Evolutionary conservation across 108 stramenopile genomes (phyloP).

Genomic region (Aurantiochytrium sp.): DNA sequence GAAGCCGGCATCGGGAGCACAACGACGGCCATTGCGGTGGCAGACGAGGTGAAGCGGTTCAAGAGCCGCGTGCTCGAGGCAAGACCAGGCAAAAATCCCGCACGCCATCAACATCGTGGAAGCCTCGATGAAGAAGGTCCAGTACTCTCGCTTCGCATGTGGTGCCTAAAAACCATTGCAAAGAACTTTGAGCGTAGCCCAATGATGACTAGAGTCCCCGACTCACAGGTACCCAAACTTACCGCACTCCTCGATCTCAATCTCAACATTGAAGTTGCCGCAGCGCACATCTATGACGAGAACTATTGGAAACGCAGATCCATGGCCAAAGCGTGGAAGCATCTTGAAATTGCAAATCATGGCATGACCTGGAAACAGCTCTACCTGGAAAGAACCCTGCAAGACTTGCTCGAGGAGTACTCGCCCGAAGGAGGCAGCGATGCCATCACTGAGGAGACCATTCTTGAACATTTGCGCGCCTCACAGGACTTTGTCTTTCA

Average conservation of each 20-base stretch:
- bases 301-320: constrained; percentile 55
- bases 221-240: neutral
- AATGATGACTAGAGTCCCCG: neutral
- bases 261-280: constrained; percentile 24
- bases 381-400: constrained; percentile 42
- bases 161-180: neutral
- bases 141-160: neutral
- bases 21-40: constrained; percentile 7
- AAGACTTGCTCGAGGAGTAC: constrained; percentile 33
- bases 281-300: constrained; percentile 50
- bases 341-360: constrained; percentile 50
- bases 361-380: constrained; percentile 63
- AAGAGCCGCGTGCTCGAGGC: neutral
- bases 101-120: neutral
- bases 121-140: neutral
- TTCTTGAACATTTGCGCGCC: constrained; percentile 22
- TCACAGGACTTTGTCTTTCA: constrained; percentile 47
- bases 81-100: neutral
- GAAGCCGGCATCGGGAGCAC: neutral
- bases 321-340: constrained; percentile 32
- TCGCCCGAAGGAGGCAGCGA: neutral
- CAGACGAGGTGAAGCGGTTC: neutral
- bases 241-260: constrained; percentile 12
- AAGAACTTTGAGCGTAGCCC: neutral
- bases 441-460: neutral